A percentile compares a stretch with the other conserved stretches of the same genome.
phyloP scores from a whole-genome alignment of 208 protist genomes.

The Entamoeba nuttalli region DNA sequence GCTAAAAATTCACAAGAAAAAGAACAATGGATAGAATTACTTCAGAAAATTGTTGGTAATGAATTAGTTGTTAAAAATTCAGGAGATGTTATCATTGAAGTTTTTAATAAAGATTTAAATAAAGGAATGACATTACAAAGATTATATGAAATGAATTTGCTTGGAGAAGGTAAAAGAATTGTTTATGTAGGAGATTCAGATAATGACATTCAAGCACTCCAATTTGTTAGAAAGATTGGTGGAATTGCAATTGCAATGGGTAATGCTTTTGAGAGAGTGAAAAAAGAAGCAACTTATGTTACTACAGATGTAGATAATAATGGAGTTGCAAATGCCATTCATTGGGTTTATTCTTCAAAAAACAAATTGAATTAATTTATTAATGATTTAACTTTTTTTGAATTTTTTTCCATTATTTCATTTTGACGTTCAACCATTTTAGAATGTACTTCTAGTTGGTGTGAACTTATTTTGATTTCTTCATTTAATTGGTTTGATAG shows the following conservation, averaged over 20 bases:
- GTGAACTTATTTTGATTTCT: too few species aligned
- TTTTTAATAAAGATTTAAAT: neutral
- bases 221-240: neutral
- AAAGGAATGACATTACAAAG: neutral
- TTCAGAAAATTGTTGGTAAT: neutral
- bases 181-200: neutral
- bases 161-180: neutral
- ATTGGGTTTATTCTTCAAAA: neutral
- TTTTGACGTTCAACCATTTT: too few species aligned
- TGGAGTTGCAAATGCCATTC: neutral
- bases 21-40: neutral
- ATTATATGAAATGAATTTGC: neutral
- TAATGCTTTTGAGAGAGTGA: neutral
- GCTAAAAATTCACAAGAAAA: neutral
- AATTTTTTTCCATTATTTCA: too few species aligned
- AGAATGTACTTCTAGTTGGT: too few species aligned
- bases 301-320: neutral
- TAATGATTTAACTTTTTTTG: too few species aligned
- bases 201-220: neutral
- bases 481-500: too few species aligned
- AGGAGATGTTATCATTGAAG: neutral
- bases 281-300: neutral
- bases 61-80: neutral
- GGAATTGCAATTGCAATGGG: neutral
- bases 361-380: too few species aligned